Evolutionary conservation across 2,329 filamentous ascomycete genomes (phyloP), one percentile per base, ranked within the genome.

Genomic region (Fusarium succisae): DNA sequence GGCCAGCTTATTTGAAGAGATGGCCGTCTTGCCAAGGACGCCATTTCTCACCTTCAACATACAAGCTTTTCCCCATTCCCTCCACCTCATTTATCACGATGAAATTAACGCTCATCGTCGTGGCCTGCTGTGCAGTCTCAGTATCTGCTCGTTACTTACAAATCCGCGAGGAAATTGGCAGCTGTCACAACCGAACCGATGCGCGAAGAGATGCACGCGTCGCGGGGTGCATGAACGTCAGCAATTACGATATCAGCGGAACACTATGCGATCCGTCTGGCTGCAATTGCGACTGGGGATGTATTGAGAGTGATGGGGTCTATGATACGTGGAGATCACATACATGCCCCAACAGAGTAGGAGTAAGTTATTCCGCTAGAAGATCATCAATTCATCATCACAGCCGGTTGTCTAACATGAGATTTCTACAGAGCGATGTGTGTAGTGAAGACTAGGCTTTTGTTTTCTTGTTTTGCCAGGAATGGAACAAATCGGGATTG

Each of bases 381-480:
- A n/a, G n/a, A n/a, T n/a, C n/a, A n/a, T n/a, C n/a, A n/a, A n/a
- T n/a, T n/a, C n/a, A n/a, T n/a, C n/a, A n/a, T n/a, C n/a, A n/a
- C n/a, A n/a, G n/a, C n/a, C n/a, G n/a, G n/a, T n/a, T n/a, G n/a
- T n/a, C 37, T 62, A 10, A 55, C 17, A 8, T 15, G 2, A 0
- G 1, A 15, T 41, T 0, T 1, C 10, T 14, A 1, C 18, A 66
- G 59, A 64, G 59, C 28, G 47, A 66, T 20, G 32, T 64, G 0
- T 66, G 47, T 24, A 8, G 41, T 6, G 18, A 58, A 17, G 8
- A 57, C 9, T 24, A 18, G 6, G 4, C 3, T 2, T 8, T 4
- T 0, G 1, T 22, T 0, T 1, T 8, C 1, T 26, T 2, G 28
- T 2, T 11, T 8, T 15, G 1, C 1, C 7, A 3, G 30, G 6